Evolutionary conservation across 345 rosid genomes (phyloP), one percentile per base, ranked within the genome.

Genomic region (Arabidopsis arenosa): DNA sequence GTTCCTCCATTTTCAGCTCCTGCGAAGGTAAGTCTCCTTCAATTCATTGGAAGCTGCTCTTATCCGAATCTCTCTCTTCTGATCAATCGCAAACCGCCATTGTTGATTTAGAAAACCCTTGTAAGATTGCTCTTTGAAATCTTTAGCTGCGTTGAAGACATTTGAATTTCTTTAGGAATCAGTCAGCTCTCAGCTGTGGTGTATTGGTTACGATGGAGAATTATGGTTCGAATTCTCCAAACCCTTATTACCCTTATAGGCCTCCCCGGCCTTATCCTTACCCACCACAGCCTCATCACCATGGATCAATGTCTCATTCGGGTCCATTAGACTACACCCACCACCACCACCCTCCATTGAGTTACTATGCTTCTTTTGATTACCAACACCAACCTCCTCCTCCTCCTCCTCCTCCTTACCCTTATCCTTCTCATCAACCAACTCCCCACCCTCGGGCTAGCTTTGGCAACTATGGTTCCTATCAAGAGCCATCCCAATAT

Each of bases 201-300:
- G 17, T 54, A 4, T n/a, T n/a, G n/a, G 17, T 5, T 28, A 54
- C 81, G 5, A 77, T 77, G 75, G 76, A 77, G 39, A 64, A 72
- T 13, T 28, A 65, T 57, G 66, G 67, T 9, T 63, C 13, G 41
- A 9, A 59, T 47, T 11, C 52, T 45, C 66, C 60, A 13, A 51
- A 90, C 66, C 84, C 88, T 43, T 82, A 80, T 63, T 81, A 81
- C 5, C 80, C 65, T 10, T 84, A 87, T 47, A 85, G 87, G 11
- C 87, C 90, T 26, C 76, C 67, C 4, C 62, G 62, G 57, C 47
- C 49, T 5, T 64, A 82, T 48, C 84, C 87, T 6, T 74, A 82
- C 63, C 79, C 84, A 5, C 73, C 85, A 12, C 71, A 76, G 2
- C 52, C 52, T 12, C 2, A 82, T 57, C 64, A 66, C 66, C 63